phyloP scores from a whole-genome alignment of 805 yeast species.

The Starmerella potacharoeniae region DNA sequence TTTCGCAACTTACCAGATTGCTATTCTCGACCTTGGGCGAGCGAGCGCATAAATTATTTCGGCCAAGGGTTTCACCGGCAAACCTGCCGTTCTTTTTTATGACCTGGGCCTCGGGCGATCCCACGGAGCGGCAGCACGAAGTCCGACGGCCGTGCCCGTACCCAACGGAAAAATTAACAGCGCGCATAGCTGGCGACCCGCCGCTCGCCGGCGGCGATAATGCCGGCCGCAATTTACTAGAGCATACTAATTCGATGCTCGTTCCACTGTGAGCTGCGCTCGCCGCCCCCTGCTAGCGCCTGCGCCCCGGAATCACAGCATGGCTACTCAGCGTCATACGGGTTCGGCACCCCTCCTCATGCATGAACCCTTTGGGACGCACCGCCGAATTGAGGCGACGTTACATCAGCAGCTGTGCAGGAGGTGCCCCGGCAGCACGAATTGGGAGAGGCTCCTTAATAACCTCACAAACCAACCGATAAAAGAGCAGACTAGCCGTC shows the following conservation, averaged over 20 bases:
- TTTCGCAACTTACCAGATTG: too few relatives aligned
- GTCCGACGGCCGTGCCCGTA: neutral
- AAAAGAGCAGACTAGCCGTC: neutral
- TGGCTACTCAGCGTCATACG: neutral
- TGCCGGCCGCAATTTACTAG: neutral
- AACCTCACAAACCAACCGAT: neutral
- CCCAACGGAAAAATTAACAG: neutral
- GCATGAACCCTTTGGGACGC: neutral
- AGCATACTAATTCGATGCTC: neutral
- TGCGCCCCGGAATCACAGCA: neutral
- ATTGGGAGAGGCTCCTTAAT: slow-evolving; percentile 5
- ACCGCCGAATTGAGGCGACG: neutral
- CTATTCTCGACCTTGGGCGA: too few relatives aligned
- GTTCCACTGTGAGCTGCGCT: too few relatives aligned
- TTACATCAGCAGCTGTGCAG: slow-evolving; percentile 3
- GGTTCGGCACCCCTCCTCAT: neutral
- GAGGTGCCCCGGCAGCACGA: neutral
- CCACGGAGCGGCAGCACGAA: neutral
- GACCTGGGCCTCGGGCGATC: neutral
- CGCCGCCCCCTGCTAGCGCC: neutral
- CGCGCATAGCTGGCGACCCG: neutral
- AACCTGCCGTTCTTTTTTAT: neutral
- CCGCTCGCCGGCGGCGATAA: too few relatives aligned
- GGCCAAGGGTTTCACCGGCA: neutral
- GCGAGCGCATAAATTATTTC: too few relatives aligned